phyloP scores from a whole-genome alignment of 2,329 filamentous ascomycete genomes.

The Ophiostoma sp. region DNA sequence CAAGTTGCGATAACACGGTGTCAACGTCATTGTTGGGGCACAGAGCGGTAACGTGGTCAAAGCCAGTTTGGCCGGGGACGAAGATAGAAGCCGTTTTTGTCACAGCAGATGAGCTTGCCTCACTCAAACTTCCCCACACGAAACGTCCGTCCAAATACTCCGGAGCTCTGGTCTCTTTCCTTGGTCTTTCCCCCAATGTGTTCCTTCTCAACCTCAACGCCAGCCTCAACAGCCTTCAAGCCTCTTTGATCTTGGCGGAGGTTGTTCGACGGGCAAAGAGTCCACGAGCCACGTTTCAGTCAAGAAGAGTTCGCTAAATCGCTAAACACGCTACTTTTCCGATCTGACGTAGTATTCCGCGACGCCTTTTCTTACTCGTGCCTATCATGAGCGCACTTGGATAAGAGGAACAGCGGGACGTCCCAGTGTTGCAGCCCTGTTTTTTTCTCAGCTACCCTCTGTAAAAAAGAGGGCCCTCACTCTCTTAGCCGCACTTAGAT shows the following conservation, averaged over 20 bases:
- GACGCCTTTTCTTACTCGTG: not conserved
- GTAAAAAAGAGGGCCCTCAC: not conserved
- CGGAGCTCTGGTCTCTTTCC: not conserved
- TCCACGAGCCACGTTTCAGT: no score
- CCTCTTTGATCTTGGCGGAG: no score
- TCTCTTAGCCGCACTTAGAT: conserved; percentile 1
- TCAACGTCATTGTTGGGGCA: not conserved
- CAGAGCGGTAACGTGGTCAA: not conserved
- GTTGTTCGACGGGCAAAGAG: no score
- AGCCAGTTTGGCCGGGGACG: not conserved
- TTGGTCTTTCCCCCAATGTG: not conserved
- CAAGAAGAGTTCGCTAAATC: no score
- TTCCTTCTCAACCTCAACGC: not conserved
- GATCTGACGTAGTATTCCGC: not conserved
- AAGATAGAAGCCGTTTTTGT: not conserved
- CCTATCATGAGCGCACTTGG: not conserved
- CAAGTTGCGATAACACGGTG: not conserved
- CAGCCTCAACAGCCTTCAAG: not conserved
- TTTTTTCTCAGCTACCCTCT: no score
- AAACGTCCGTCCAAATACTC: not conserved
- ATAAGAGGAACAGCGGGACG: not conserved
- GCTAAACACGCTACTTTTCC: not conserved
- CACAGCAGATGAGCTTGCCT: no score
- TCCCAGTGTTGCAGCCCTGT: not conserved
- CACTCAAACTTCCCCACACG: conserved; percentile 4